Evolutionary conservation across 2,329 filamentous ascomycete species (phyloP).

Genomic region (Fusarium miscanthi): DNA sequence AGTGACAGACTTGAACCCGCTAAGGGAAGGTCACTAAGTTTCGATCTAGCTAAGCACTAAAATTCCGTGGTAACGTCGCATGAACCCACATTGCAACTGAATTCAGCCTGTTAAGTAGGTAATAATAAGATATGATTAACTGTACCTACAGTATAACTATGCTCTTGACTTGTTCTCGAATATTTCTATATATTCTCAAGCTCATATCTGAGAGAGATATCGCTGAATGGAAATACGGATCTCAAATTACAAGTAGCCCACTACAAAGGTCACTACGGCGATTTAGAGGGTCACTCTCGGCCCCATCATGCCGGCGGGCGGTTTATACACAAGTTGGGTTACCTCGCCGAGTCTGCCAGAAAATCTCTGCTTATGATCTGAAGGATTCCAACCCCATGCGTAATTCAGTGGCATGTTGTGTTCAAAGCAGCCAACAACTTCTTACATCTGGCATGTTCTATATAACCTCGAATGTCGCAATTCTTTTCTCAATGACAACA

Average conservation of each 20-base stretch:
- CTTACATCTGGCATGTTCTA: not conserved
- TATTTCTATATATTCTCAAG: not conserved
- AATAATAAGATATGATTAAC: too few species aligned
- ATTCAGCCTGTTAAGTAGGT: not conserved
- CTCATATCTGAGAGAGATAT: not conserved
- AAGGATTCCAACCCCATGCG: not conserved
- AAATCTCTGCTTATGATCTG: slow-evolving; percentile 3
- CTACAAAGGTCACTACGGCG: not conserved
- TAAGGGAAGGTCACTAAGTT: slow-evolving; percentile 26
- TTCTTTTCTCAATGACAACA: slow-evolving; percentile 5
- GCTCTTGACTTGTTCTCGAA: not conserved
- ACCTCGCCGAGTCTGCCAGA: not conserved
- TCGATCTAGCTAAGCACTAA: slow-evolving; percentile 5
- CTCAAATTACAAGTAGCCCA: not conserved
- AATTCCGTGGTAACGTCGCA: slow-evolving; percentile 16
- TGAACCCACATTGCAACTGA: not conserved
- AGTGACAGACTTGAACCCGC: slow-evolving; percentile 9
- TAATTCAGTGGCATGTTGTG: not conserved
- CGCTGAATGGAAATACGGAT: not conserved
- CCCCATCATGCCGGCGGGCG: slow-evolving; percentile 18
- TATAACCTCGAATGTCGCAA: slow-evolving; percentile 13
- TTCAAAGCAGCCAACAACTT: not conserved
- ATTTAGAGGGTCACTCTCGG: slow-evolving; percentile 9
- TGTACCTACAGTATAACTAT: too few species aligned
- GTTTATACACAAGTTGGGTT: not conserved